Conservation (phyloP, 2,329 filamentous ascomycete genomes). For the Periconia sp. region DNA sequence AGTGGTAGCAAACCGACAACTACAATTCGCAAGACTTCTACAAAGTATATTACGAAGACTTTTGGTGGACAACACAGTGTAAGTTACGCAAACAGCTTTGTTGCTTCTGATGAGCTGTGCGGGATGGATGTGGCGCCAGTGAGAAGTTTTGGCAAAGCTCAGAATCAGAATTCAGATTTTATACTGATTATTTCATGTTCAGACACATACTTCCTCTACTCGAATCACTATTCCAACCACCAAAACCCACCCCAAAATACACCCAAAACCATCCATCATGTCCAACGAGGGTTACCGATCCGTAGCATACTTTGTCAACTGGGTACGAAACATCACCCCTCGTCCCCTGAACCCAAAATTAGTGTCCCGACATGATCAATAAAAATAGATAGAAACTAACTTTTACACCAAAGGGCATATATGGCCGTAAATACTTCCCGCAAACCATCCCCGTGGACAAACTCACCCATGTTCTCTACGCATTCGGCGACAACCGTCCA, state of each 20-base stretch:
- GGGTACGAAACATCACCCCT: constrained; percentile 40
- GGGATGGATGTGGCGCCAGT: not conserved
- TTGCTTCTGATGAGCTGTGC: not conserved
- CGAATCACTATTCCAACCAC: not conserved
- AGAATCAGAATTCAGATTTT: not conserved
- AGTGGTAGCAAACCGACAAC: not conserved
- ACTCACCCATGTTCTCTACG: constrained; percentile 86
- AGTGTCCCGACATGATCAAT: not conserved
- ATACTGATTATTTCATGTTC: not conserved
- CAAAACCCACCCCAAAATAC: not conserved
- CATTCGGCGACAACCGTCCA: constrained; percentile 86
- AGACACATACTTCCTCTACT: not conserved
- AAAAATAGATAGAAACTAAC: not conserved
- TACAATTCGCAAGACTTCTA: not conserved
- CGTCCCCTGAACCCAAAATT: not conserved
- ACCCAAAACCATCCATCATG: constrained; percentile 11
- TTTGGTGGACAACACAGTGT: not conserved
- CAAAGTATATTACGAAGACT: not conserved
- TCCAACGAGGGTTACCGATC: constrained; percentile 54
- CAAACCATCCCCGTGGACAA: constrained; percentile 79
- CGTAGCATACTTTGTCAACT: constrained; percentile 76
- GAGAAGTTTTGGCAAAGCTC: not conserved
- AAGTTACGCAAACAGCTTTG: not conserved
- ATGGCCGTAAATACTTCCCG: constrained; percentile 80
- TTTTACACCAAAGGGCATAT: constrained; percentile 65